Conservation (phyloP, 441 rosid species). For the Kokia cookei region DNA sequence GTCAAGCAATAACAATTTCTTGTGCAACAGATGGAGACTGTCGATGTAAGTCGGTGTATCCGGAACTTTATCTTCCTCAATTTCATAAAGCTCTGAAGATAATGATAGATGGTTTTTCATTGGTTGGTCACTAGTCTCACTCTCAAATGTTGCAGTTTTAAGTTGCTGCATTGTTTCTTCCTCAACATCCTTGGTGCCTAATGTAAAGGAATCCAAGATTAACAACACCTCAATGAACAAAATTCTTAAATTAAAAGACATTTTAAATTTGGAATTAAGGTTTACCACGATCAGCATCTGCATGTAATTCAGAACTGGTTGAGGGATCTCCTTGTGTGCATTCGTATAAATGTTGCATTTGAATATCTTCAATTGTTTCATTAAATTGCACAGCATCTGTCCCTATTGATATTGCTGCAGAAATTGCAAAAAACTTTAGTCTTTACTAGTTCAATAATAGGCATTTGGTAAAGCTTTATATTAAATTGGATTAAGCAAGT, state of each 20-base stretch:
- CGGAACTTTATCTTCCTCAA: slow-evolving; percentile 52
- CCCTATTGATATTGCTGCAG: slow-evolving; percentile 66
- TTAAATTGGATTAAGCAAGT: slow-evolving; percentile 10
- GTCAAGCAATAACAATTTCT: slow-evolving; percentile 40
- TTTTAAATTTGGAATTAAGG: not conserved
- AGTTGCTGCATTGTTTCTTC: slow-evolving; percentile 35
- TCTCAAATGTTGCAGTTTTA: slow-evolving; percentile 17
- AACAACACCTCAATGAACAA: not conserved
- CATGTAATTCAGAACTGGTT: slow-evolving; percentile 10
- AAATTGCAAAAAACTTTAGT: slow-evolving; percentile 15
- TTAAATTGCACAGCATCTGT: slow-evolving; percentile 73
- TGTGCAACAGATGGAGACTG: slow-evolving; percentile 43
- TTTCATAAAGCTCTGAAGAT: slow-evolving; percentile 31
- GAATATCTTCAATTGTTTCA: slow-evolving; percentile 47
- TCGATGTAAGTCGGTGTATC: slow-evolving; percentile 53
- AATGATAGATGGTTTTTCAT: slow-evolving; percentile 11
- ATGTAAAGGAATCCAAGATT: slow-evolving; percentile 6
- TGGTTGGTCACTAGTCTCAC: slow-evolving; percentile 22
- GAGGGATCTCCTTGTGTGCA: slow-evolving; percentile 5
- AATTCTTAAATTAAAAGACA: not conserved
- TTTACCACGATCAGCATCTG: slow-evolving; percentile 30
- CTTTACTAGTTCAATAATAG: not conserved
- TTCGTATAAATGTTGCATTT: slow-evolving; percentile 21
- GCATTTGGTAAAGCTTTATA: not conserved
- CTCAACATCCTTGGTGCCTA: slow-evolving; percentile 28